Percentiles rank a stretch among this genome's conserved stretches.
These are phyloP conservation scores for Seiridium unicorne DNA, from an alignment of 2,329 filamentous ascomycete genomes.

Conservation along the genomic window DNA sequence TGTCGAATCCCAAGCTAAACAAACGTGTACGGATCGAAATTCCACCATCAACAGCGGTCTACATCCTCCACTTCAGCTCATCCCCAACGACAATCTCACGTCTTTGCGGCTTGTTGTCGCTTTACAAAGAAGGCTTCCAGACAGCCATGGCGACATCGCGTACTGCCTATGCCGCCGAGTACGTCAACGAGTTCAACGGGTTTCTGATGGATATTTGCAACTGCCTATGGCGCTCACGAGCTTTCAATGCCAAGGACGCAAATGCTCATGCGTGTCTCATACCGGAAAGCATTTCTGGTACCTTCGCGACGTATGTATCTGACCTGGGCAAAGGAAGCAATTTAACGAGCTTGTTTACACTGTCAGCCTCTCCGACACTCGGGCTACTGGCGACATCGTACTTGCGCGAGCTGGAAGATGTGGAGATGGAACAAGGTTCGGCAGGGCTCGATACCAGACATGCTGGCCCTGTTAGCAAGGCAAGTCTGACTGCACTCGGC, in stretches of 20 bases:
- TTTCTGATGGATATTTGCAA: constrained; percentile 88
- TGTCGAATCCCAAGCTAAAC: constrained; percentile 49
- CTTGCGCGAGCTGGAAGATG: constrained; percentile 57
- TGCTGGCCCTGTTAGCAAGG: constrained; percentile 68
- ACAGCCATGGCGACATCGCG: constrained; percentile 27
- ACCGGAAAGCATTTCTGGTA: constrained; percentile 39
- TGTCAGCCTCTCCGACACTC: constrained; percentile 58
- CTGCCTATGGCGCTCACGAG: constrained; percentile 73
- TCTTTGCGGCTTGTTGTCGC: constrained; percentile 66
- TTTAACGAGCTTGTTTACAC: constrained; percentile 51
- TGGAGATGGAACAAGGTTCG: constrained; percentile 38
- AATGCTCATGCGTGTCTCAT: constrained; percentile 58
- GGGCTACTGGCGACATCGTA: constrained; percentile 54
- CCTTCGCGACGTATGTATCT: constrained; percentile 47
- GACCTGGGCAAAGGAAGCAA: constrained; percentile 44
- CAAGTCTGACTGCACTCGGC: constrained; percentile 60
- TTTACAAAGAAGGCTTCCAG: constrained; percentile 75
- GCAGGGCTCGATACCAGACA: constrained; percentile 48
- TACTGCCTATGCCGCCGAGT: constrained; percentile 50
- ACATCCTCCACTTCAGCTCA: constrained; percentile 66
- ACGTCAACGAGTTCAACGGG: constrained; percentile 73
- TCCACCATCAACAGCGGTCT: constrained; percentile 66
- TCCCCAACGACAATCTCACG: constrained; percentile 65
- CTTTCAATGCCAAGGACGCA: constrained; percentile 64
- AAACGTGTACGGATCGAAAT: constrained; percentile 63